Evolutionary conservation across 805 yeast genomes (phyloP).

Genomic region (Hanseniaspora vineae): DNA sequence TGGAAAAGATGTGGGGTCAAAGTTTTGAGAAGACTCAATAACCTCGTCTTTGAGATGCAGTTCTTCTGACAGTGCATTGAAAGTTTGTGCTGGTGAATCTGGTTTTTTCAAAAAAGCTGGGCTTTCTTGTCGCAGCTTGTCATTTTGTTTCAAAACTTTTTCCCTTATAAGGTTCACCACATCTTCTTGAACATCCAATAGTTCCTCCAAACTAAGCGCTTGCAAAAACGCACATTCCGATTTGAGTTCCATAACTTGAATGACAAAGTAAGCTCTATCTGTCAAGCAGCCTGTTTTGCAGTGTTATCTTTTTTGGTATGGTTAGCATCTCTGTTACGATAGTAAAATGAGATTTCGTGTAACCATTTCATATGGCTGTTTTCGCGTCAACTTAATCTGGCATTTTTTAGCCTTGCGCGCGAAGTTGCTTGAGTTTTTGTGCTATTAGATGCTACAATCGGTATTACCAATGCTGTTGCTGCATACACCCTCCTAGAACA

Average conservation of each 20-base stretch:
- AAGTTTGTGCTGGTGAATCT: too few relatives aligned
- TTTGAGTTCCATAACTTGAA: constrained; percentile 2
- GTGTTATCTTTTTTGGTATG: too few relatives aligned
- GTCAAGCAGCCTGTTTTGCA: too few relatives aligned
- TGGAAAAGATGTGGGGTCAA: not conserved
- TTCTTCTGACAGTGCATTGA: too few relatives aligned
- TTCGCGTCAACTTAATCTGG: too few relatives aligned
- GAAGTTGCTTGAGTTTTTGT: too few relatives aligned
- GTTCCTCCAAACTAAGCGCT: constrained; percentile 10
- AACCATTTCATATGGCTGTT: too few relatives aligned
- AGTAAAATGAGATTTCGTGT: too few relatives aligned
- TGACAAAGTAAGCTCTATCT: not conserved
- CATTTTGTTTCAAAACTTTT: constrained; percentile 3
- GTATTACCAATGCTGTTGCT: not conserved
- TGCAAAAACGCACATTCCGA: constrained; percentile 7
- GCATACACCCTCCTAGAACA: not conserved
- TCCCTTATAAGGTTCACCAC: constrained; percentile 9
- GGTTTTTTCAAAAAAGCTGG: too few relatives aligned
- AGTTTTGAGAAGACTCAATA: not conserved
- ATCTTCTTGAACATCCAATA: constrained; percentile 15
- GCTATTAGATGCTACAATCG: too few relatives aligned
- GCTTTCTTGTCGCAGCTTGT: too few relatives aligned
- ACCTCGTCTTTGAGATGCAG: not conserved
- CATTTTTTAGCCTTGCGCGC: too few relatives aligned
- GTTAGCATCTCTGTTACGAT: not conserved